Evolutionary conservation across 176 grass and related monocot species (phyloP).

Genomic region (Saccharum officinarum): DNA sequence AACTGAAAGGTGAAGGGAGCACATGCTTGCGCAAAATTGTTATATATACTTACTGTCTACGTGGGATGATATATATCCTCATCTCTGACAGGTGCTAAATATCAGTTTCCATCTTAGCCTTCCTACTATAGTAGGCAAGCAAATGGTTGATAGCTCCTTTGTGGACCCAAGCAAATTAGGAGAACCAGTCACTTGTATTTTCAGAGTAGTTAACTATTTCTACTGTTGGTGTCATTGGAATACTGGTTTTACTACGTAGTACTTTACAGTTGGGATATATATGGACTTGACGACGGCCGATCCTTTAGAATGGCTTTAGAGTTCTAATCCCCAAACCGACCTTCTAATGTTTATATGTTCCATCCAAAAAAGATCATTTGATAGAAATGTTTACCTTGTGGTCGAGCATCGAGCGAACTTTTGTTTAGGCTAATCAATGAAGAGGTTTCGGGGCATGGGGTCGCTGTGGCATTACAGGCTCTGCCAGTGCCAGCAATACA

Average conservation of each 20-base stretch:
- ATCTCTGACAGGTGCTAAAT: neutral
- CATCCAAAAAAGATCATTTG: neutral
- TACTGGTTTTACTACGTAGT: neutral
- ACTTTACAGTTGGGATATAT: neutral
- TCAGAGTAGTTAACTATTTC: neutral
- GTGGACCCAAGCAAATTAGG: neutral
- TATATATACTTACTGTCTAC: neutral
- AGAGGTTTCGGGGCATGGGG: neutral
- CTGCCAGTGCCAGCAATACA: constrained; percentile 9
- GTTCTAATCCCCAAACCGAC: neutral
- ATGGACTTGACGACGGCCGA: neutral
- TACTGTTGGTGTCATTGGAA: neutral
- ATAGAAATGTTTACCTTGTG: neutral
- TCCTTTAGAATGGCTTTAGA: neutral
- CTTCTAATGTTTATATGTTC: neutral
- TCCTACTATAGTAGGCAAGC: neutral
- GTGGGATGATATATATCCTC: neutral
- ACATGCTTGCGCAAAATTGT: neutral
- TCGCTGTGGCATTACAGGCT: neutral
- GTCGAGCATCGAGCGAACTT: neutral
- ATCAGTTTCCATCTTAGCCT: neutral
- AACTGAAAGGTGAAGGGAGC: too few species aligned
- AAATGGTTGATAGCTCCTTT: neutral
- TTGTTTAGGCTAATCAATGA: neutral
- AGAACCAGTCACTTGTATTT: neutral